These are phyloP conservation scores for Phytopythium vexans DNA, from an alignment of 352 stramenopile genomes.

Conservation along the genomic window DNA sequence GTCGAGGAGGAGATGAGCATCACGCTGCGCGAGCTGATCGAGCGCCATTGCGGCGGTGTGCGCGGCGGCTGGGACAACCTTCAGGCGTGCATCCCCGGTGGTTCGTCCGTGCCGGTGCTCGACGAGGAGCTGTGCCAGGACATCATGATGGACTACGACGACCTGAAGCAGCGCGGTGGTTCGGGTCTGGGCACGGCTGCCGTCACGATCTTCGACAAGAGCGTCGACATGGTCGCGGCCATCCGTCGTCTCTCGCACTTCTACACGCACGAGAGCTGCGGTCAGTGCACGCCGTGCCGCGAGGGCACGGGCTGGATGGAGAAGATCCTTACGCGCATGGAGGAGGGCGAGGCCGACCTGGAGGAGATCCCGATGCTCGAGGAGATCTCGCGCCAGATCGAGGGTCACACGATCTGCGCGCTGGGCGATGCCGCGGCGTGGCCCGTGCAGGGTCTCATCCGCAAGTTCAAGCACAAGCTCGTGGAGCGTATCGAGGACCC, in stretches of 20 bases:
- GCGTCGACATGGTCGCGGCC: slow-evolving; percentile 98
- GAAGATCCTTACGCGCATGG: slow-evolving; percentile 97
- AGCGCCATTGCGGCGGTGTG: slow-evolving; percentile 98
- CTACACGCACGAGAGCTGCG: slow-evolving; percentile 99
- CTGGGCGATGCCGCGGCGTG: slow-evolving; percentile 98
- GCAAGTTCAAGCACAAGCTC: slow-evolving; percentile 99
- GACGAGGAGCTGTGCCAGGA: slow-evolving; percentile 93
- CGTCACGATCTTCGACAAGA: slow-evolving; percentile 99
- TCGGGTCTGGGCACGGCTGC: slow-evolving; percentile 97
- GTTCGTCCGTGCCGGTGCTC: slow-evolving; percentile 95
- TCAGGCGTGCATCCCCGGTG: slow-evolving; percentile 97
- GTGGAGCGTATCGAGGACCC: slow-evolving; percentile 97
- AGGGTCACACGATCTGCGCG: slow-evolving; percentile 99
- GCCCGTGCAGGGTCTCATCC: slow-evolving; percentile 98
- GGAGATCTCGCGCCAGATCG: slow-evolving; percentile 99
- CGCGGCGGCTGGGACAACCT: slow-evolving; percentile 98
- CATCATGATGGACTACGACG: slow-evolving; percentile 99
- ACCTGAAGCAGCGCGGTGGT: slow-evolving; percentile 93
- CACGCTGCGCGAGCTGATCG: slow-evolving; percentile 97
- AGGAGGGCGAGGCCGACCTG: slow-evolving; percentile 96
- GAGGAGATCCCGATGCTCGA: slow-evolving; percentile 99
- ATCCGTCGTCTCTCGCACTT: slow-evolving; percentile 99
- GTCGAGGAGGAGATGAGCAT: slow-evolving; percentile 99
- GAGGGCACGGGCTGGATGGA: slow-evolving; percentile 98
- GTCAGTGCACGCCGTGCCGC: slow-evolving; percentile 99